These are phyloP conservation scores for Podospora pseudocomata DNA, from an alignment of 495 filamentous ascomycete genomes.

Conservation along the genomic window DNA sequence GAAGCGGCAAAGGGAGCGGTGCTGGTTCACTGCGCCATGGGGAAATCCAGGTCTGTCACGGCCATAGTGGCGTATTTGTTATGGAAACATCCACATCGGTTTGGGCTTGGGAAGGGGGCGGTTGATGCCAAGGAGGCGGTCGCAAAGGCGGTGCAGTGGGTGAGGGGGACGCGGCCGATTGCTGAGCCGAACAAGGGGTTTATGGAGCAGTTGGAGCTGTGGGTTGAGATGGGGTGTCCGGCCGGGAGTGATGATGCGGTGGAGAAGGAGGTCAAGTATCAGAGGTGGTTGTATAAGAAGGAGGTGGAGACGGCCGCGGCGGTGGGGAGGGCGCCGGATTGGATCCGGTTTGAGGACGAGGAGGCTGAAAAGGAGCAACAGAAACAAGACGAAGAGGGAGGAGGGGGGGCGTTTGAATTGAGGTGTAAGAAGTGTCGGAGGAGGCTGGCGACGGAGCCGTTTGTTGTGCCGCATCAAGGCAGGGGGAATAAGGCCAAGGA, in stretches of 20 bases:
- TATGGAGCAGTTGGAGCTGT: constrained; percentile 82
- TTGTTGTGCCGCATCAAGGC: constrained; percentile 40
- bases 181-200: constrained; percentile 88
- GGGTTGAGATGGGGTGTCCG: constrained; percentile 77
- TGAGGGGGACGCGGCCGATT: constrained; percentile 63
- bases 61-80: constrained; percentile 83
- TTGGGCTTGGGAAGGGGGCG: constrained; percentile 31
- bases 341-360: constrained; percentile 84
- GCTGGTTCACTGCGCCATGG: constrained; percentile 77
- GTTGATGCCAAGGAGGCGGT: constrained; percentile 30
- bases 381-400: constrained; percentile 4
- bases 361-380: constrained; percentile 23
- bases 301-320: constrained; percentile 71
- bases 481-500: constrained; percentile 25
- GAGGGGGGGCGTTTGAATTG: constrained; percentile 34
- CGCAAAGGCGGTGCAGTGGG: constrained; percentile 40
- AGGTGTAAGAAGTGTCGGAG: constrained; percentile 64
- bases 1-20: constrained; percentile 25
- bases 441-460: constrained; percentile 42
- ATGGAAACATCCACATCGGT: constrained; percentile 52
- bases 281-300: constrained; percentile 80
- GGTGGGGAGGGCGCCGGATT: constrained; percentile 58
- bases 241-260: constrained; percentile 47
- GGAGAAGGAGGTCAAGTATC: constrained; percentile 69
- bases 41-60: constrained; percentile 86